A percentile compares a stretch with the other conserved stretches of the same genome.
phyloP scores from a whole-genome alignment of 208 protist genomes.

The Entamoeba invadens region DNA sequence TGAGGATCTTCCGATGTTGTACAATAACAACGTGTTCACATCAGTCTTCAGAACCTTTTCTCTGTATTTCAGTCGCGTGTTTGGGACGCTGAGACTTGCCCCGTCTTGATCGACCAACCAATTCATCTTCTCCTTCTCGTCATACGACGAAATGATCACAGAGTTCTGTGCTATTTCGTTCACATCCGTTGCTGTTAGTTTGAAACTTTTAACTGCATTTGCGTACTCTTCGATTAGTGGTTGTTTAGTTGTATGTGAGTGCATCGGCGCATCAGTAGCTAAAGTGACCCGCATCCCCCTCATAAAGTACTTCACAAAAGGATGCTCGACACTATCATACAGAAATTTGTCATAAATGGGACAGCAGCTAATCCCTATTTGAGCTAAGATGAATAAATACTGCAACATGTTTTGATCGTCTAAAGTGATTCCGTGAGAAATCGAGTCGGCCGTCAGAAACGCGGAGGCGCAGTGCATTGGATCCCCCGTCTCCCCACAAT shows the following conservation, averaged over 20 bases:
- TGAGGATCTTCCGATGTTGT: not conserved
- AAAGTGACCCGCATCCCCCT: slow-evolving; percentile 70
- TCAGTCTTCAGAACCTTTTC: not conserved
- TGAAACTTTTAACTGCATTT: slow-evolving; percentile 76
- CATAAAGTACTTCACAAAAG: slow-evolving; percentile 6
- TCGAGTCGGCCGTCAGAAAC: slow-evolving; percentile 56
- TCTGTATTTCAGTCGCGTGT: not conserved
- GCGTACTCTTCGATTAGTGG: slow-evolving; percentile 94
- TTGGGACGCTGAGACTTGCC: not conserved
- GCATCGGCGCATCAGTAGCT: slow-evolving; percentile 81
- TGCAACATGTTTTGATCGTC: slow-evolving; percentile 60
- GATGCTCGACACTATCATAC: slow-evolving; percentile 57
- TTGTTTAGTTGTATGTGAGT: slow-evolving; percentile 81
- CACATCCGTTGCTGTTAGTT: slow-evolving; percentile 77
- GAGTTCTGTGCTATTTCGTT: slow-evolving; percentile 88
- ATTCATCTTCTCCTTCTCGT: not conserved
- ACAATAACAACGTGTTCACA: not conserved
- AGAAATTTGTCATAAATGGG: slow-evolving; percentile 72
- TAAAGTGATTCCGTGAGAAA: slow-evolving; percentile 62
- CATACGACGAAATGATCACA: not conserved
- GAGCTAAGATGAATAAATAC: slow-evolving; percentile 88
- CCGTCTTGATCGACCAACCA: not conserved
- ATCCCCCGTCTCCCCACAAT: slow-evolving; percentile 61
- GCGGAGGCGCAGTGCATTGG: slow-evolving; percentile 65
- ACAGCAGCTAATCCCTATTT: slow-evolving; percentile 86